phyloP scores from a whole-genome alignment of 1,139 yeast genomes.

The Saccharomyces hybrid region DNA sequence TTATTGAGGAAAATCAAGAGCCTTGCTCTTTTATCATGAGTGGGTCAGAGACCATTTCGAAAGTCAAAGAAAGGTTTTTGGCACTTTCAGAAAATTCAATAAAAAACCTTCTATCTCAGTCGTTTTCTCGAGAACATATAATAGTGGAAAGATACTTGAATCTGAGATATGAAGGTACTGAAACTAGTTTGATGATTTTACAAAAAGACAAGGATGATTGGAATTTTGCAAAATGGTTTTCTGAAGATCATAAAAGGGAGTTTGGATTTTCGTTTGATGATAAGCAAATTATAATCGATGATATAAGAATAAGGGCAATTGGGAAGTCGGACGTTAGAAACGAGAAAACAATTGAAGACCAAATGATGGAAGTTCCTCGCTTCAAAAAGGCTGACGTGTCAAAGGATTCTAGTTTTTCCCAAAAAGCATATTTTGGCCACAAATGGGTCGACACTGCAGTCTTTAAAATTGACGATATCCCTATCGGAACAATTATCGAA shows the following conservation, averaged over 20 bases:
- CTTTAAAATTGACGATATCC: conserved; percentile 43
- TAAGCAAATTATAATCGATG: conserved; percentile 66
- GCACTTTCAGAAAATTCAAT: conserved; percentile 17
- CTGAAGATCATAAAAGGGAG: conserved; percentile 50
- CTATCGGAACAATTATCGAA: conserved; percentile 44
- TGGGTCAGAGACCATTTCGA: conserved; percentile 27
- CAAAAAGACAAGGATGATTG: conserved; percentile 29
- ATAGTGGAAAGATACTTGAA: conserved; percentile 59
- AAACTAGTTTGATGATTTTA: conserved; percentile 67
- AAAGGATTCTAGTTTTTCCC: conserved; percentile 26
- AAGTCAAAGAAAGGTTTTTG: conserved; percentile 32
- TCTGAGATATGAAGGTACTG: conserved; percentile 81
- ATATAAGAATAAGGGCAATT: conserved; percentile 64
- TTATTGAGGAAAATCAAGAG: conserved; percentile 58
- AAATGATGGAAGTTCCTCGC: conserved; percentile 20
- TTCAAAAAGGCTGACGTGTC: conserved; percentile 18
- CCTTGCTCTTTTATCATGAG: conserved; percentile 42
- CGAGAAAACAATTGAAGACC: conserved; percentile 35
- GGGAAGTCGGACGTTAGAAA: conserved; percentile 38
- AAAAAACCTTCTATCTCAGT: conserved; percentile 31
- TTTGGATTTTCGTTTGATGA: conserved; percentile 59
- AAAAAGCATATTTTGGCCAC: conserved; percentile 40
- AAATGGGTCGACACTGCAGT: conserved; percentile 50
- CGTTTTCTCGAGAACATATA: conserved; percentile 41
- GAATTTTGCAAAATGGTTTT: conserved; percentile 37